phyloP scores from a whole-genome alignment of 768 basidiomycete species.

The Trametes gibbosa region DNA sequence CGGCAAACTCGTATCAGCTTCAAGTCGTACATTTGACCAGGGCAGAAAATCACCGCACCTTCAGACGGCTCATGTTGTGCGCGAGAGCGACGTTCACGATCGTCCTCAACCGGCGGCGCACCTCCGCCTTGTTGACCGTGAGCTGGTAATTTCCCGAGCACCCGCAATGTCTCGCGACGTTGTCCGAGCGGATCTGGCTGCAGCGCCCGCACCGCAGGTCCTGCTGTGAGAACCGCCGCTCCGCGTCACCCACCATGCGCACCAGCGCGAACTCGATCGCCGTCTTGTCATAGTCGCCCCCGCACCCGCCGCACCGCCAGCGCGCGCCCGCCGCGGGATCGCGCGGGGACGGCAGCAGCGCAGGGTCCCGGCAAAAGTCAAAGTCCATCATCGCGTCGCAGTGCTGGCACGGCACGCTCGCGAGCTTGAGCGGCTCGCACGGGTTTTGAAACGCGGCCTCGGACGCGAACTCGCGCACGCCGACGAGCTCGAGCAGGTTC shows the following conservation, averaged over 20 bases:
- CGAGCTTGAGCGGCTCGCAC: constrained; percentile 81
- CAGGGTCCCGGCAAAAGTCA: constrained; percentile 92
- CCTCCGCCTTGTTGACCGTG: constrained; percentile 70
- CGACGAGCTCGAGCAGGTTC: constrained; percentile 84
- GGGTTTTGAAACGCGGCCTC: constrained; percentile 90
- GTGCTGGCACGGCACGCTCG: constrained; percentile 83
- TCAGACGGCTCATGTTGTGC: constrained; percentile 65
- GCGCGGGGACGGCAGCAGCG: constrained; percentile 57
- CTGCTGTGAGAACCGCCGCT: constrained; percentile 80
- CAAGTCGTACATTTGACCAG: not conserved
- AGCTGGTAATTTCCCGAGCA: constrained; percentile 86
- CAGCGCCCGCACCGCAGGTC: constrained; percentile 89
- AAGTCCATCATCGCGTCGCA: constrained; percentile 88
- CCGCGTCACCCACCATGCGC: constrained; percentile 65
- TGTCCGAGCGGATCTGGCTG: constrained; percentile 87
- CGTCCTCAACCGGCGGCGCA: constrained; percentile 69
- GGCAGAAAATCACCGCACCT: constrained; percentile 40
- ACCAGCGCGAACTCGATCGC: constrained; percentile 87
- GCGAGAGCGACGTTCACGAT: constrained; percentile 80
- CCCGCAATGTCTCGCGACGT: constrained; percentile 77
- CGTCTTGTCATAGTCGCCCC: constrained; percentile 83
- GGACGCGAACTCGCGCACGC: constrained; percentile 80
- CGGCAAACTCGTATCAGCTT: not conserved
- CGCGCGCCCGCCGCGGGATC: constrained; percentile 21
- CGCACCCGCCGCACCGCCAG: constrained; percentile 59